Evolutionary conservation across 202 grass and related monocot genomes (phyloP).

Genomic region (Elaeis oleifera): DNA sequence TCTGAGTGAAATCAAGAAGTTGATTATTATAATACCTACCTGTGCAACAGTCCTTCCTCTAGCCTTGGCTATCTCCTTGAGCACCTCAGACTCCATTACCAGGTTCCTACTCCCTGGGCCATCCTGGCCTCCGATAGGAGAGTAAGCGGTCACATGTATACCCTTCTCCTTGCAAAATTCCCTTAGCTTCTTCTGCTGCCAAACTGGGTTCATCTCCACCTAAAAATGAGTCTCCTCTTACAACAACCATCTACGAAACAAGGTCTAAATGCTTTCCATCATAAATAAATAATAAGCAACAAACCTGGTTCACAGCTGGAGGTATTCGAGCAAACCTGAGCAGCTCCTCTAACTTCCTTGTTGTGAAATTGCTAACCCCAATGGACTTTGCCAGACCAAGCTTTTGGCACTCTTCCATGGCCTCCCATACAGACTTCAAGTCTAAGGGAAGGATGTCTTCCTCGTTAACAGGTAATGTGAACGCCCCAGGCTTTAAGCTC

Average conservation of each 20-base stretch:
- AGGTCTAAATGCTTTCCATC: too few relatives aligned
- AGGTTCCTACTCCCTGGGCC: constrained; percentile 1
- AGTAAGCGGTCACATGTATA: constrained; percentile 39
- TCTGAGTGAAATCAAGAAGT: too few relatives aligned
- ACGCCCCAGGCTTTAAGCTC: constrained; percentile 6
- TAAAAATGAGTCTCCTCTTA: neutral
- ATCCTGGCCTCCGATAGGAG: constrained; percentile 41
- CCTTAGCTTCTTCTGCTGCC: constrained; percentile 45
- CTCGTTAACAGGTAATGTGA: neutral
- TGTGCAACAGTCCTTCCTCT: constrained; percentile 53
- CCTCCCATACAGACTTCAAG: constrained; percentile 40
- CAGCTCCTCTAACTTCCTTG: constrained; percentile 33
- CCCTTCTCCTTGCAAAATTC: constrained; percentile 35
- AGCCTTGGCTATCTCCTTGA: constrained; percentile 40
- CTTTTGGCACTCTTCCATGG: constrained; percentile 63
- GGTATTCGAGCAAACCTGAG: constrained; percentile 24
- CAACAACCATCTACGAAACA: too few relatives aligned
- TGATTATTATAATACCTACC: constrained; percentile 20
- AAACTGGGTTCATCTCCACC: constrained; percentile 60
- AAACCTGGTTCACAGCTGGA: constrained; percentile 58
- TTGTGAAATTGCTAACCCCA: constrained; percentile 72
- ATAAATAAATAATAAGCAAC: neutral
- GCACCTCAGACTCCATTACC: constrained; percentile 40
- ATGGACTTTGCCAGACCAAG: constrained; percentile 49
- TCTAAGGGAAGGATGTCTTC: constrained; percentile 45